Evolutionary conservation across 2,329 filamentous ascomycete species (phyloP).

Genomic region (Aspergillus vadensis): DNA sequence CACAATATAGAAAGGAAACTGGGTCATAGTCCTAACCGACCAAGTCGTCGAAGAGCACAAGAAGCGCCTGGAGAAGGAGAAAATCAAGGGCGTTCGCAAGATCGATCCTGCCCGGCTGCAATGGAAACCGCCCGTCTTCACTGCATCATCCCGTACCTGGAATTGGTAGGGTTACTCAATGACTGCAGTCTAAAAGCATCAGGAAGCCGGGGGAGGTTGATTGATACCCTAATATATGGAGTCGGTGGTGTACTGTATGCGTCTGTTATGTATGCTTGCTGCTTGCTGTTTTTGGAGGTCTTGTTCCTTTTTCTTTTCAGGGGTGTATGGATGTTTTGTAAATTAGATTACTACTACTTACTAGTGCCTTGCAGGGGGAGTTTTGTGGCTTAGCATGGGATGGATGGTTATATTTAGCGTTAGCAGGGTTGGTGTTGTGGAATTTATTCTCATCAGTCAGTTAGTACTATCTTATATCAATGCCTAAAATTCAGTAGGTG

Average conservation of each 20-base stretch:
- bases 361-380: not conserved
- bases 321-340: not conserved
- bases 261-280: not conserved
- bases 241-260: not conserved
- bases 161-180: constrained; percentile 75
- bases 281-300: constrained; percentile 4
- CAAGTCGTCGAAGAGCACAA: constrained; percentile 70
- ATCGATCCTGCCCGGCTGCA: constrained; percentile 79
- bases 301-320: not conserved
- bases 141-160: constrained; percentile 87
- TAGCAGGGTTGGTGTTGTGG: not conserved
- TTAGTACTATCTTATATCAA: too few relatives aligned
- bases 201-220: not conserved
- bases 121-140: constrained; percentile 97
- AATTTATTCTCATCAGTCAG: not conserved
- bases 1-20: constrained; percentile 72
- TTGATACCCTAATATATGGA: not conserved
- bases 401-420: not conserved
- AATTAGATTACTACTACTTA: not conserved
- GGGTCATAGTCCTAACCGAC: constrained; percentile 91
- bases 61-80: constrained; percentile 76
- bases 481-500: not conserved
- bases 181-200: too few relatives aligned
- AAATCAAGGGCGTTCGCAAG: constrained; percentile 69
- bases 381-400: not conserved